Evolutionary conservation across 2,329 filamentous ascomycete genomes (phyloP).

Genomic region (Chrysosporium queenslandicum): DNA sequence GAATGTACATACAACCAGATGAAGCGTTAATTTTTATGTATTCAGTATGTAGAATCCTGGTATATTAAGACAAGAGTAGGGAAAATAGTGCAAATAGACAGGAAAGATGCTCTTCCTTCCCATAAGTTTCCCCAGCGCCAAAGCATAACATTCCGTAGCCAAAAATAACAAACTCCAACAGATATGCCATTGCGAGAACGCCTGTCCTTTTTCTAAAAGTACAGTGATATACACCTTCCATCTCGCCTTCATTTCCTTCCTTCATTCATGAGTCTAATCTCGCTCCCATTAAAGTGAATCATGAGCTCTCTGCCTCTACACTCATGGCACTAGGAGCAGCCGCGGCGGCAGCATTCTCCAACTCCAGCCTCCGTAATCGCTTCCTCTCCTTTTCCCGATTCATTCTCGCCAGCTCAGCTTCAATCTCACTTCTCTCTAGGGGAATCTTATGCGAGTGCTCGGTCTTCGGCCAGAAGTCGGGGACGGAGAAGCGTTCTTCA

Average conservation of each 20-base stretch:
- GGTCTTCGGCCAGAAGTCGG: constrained; percentile 82
- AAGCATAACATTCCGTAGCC: constrained; percentile 1
- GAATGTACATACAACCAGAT: no score
- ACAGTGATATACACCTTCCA: neutral
- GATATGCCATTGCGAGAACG: constrained; percentile 9
- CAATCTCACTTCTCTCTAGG: constrained; percentile 51
- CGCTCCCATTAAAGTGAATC: no score
- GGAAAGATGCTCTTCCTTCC: neutral
- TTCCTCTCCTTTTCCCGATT: constrained; percentile 41
- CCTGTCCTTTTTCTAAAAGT: neutral
- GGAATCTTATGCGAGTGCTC: constrained; percentile 46
- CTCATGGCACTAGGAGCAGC: neutral
- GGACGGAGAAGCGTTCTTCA: constrained; percentile 77
- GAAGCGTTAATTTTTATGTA: no score
- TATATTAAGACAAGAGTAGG: constrained; percentile 6
- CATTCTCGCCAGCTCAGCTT: constrained; percentile 65
- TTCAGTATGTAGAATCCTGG: neutral
- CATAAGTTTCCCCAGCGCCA: neutral
- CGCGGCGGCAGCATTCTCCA: constrained; percentile 11
- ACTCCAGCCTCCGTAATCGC: constrained; percentile 24
- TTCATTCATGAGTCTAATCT: no score
- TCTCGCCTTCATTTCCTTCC: no score
- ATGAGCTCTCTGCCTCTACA: neutral
- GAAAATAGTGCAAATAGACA: neutral
- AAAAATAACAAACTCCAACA: constrained; percentile 9